Evolutionary conservation across 805 yeast species (phyloP).

Genomic region (Ogataea methanolica): DNA sequence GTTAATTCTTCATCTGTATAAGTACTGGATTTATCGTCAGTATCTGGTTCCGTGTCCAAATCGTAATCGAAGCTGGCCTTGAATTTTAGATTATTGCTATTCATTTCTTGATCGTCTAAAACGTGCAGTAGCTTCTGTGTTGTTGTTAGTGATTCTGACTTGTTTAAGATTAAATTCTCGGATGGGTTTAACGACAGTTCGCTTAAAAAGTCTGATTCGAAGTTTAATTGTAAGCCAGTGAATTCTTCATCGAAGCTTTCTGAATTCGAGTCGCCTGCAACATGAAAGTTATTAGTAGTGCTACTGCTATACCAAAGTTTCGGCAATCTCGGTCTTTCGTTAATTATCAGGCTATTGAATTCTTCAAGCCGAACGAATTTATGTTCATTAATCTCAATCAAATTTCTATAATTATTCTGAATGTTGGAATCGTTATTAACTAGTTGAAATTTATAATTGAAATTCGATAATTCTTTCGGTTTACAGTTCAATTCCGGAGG

Average conservation of each 20-base stretch:
- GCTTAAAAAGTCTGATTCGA: neutral
- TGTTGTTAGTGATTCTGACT: no score
- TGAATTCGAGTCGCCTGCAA: neutral
- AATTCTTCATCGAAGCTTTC: no score
- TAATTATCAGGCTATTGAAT: neutral
- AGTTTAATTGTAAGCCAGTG: neutral
- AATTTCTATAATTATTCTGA: slow-evolving; percentile 7
- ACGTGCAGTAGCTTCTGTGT: no score
- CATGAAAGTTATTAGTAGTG: neutral
- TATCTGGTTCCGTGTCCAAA: no score
- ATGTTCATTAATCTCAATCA: slow-evolving; percentile 13
- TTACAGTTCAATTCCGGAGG: slow-evolving; percentile 43
- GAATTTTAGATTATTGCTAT: no score
- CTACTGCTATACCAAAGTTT: slow-evolving; percentile 1
- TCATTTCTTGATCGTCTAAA: no score
- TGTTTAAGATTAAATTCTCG: no score
- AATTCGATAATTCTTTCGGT: slow-evolving; percentile 18
- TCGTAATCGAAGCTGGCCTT: no score
- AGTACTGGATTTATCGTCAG: no score
- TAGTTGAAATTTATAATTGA: slow-evolving; percentile 23
- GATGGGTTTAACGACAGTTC: neutral
- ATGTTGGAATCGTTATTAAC: slow-evolving; percentile 23
- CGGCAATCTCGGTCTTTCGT: slow-evolving; percentile 22
- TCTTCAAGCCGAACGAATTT: slow-evolving; percentile 8
- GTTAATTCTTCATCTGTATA: no score